Evolutionary conservation across 1,284 basidiomycete genomes (phyloP), one percentile per base, ranked within the genome.

Genomic region (Malassezia psittaci): DNA sequence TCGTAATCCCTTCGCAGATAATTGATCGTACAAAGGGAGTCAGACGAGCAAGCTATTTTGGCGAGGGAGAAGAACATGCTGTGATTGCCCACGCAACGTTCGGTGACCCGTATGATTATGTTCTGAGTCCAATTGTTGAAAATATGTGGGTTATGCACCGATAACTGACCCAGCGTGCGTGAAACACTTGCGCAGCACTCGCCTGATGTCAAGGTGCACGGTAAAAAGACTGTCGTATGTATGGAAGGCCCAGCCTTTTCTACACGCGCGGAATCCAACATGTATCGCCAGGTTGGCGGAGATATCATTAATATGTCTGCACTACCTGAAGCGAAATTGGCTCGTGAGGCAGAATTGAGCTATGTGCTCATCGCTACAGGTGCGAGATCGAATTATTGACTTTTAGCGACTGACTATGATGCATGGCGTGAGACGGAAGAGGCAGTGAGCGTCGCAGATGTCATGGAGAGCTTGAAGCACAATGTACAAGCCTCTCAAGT

Each of bases 191-290:
- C 34, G 0, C 5, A 58, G 15, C 54, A 62, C 42, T 39, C 45
- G 1, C 60, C 64, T 3, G 29, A 50, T 10, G 67, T 72, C 29
- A 60, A 61, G 16, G 64, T 71, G 21, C 88, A 91, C 75, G 83
- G 81, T 16, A 83, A 81, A 43, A 91, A 87, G 79, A 86, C 83
- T 10, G 83, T 94, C 52, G 85, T 98, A 40, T 93, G 89, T 75
- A 98, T 98, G 90, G 93, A 98, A 74, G 93, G 93, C 3, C 90
- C 88, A 24, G 86, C 89, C 77, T 93, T 87, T 77, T 78, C 88
- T 51, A 98, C 93, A 5, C 80, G 93, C 36, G 94, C 93, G 18
- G 93, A 98, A 81, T 90, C 87, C 68, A 71, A 83, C 67, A 93
- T 96, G 90, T 96, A 96, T 77, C 81, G 90, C 38, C 79, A 82